Conservation (phyloP, 495 filamentous ascomycete species). For the Bryoglossum gracile region DNA sequence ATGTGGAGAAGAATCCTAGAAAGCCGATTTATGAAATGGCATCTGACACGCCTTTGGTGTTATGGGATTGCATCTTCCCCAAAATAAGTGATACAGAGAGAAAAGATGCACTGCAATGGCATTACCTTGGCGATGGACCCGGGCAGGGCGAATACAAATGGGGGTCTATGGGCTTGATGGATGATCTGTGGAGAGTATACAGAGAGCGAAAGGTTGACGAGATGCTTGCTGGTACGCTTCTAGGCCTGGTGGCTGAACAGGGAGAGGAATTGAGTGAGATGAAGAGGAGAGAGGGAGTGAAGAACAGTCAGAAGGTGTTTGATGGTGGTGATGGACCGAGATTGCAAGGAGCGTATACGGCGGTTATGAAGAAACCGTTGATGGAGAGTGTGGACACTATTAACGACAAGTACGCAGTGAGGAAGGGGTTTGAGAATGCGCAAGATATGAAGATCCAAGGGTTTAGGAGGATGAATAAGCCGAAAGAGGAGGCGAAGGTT, state of each 20-base stretch:
- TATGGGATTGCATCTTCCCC: slow-evolving; percentile 94
- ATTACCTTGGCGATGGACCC: slow-evolving; percentile 45
- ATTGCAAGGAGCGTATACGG: slow-evolving; percentile 59
- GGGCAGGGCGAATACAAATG: slow-evolving; percentile 44
- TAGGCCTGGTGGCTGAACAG: slow-evolving; percentile 53
- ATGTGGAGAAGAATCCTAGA: slow-evolving; percentile 57
- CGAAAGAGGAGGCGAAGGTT: too few relatives aligned
- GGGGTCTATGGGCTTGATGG: slow-evolving; percentile 60
- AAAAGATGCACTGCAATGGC: slow-evolving; percentile 67
- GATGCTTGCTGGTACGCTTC: slow-evolving; percentile 59
- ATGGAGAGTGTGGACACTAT: slow-evolving; percentile 60
- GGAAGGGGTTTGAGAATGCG: slow-evolving; percentile 50
- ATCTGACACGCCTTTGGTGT: slow-evolving; percentile 75
- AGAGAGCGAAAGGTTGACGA: slow-evolving; percentile 82
- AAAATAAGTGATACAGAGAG: slow-evolving; percentile 18
- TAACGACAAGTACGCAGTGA: slow-evolving; percentile 69
- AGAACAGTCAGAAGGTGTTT: slow-evolving; percentile 55
- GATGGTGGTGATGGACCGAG: slow-evolving; percentile 57
- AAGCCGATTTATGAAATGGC: slow-evolving; percentile 88
- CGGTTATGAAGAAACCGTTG: slow-evolving; percentile 57
- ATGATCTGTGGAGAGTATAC: slow-evolving; percentile 75
- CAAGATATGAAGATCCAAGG: slow-evolving; percentile 40
- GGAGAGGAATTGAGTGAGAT: slow-evolving; percentile 29
- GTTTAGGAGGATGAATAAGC: too few relatives aligned
- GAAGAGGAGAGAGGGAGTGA: slow-evolving; percentile 6